Conservation (phyloP, 257 asterid species). For the Primulina eburnea region DNA sequence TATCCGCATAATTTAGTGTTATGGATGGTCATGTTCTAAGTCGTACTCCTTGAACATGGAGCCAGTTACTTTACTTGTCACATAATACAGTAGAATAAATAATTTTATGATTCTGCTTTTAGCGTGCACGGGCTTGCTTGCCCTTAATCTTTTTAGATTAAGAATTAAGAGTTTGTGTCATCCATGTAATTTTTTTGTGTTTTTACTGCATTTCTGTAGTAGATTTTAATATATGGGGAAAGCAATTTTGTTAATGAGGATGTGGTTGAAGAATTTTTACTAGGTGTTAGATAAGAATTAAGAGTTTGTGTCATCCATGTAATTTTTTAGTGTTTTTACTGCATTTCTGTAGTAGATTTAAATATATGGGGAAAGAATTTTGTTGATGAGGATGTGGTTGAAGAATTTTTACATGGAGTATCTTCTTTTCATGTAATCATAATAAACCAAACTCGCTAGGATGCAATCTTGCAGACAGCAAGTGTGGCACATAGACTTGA, state of each 20-base stretch:
- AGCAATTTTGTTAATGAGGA: no score
- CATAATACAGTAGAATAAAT: not conserved
- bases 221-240: not conserved
- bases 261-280: no score
- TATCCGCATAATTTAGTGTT: not conserved
- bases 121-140: not conserved
- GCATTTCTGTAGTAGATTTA: not conserved
- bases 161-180: not conserved
- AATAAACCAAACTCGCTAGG: not conserved
- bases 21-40: not conserved
- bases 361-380: not conserved
- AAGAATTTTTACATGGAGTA: no score
- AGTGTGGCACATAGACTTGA: not conserved
- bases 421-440: not conserved
- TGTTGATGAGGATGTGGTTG: no score
- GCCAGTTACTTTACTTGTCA: not conserved
- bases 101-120: not conserved
- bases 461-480: not conserved
- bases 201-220: not conserved
- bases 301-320: not conserved
- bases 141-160: not conserved
- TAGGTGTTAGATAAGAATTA: not conserved
- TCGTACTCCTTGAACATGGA: not conserved
- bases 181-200: not conserved
- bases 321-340: no score